A percentile compares a stretch with the other conserved stretches of the same genome.
Evolutionary conservation across 345 rosid species (phyloP).

Genomic region (Gossypium rotundifolium): DNA sequence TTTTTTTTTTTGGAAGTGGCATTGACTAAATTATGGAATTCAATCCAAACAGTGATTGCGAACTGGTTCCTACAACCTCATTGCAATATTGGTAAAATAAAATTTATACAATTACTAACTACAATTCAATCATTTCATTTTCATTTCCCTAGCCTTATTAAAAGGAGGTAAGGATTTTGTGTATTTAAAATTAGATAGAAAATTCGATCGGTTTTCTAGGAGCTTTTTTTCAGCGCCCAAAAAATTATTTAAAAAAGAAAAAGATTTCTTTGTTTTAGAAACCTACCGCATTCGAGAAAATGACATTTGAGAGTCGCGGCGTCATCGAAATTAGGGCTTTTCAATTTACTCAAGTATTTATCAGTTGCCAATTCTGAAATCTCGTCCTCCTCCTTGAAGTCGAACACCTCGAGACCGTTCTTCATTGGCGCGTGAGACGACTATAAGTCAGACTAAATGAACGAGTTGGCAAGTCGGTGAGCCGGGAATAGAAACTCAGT

Average conservation of each 20-base stretch:
- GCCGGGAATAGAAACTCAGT: constrained; percentile 11
- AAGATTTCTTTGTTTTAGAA: background rate
- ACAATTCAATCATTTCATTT: background rate
- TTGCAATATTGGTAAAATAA: background rate
- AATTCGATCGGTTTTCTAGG: background rate
- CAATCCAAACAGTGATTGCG: background rate
- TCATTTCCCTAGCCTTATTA: background rate
- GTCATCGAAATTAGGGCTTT: constrained; percentile 54
- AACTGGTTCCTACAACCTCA: background rate
- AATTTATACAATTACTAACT: background rate
- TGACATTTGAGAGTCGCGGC: constrained; percentile 34
- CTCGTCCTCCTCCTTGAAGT: constrained; percentile 74
- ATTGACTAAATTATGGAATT: background rate
- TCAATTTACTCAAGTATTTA: constrained; percentile 38
- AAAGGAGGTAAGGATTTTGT: background rate
- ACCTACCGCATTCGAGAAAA: constrained; percentile 47
- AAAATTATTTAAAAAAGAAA: background rate
- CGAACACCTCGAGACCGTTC: constrained; percentile 46
- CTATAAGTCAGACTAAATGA: background rate
- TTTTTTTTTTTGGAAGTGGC: no score
- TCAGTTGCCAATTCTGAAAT: constrained; percentile 39
- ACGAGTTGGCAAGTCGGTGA: constrained; percentile 12
- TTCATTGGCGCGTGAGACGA: constrained; percentile 35
- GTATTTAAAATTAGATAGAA: background rate
- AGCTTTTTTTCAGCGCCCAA: background rate